These are phyloP conservation scores for Asterophora parasitica DNA, from an alignment of 768 basidiomycete genomes.

Conservation along the genomic window DNA sequence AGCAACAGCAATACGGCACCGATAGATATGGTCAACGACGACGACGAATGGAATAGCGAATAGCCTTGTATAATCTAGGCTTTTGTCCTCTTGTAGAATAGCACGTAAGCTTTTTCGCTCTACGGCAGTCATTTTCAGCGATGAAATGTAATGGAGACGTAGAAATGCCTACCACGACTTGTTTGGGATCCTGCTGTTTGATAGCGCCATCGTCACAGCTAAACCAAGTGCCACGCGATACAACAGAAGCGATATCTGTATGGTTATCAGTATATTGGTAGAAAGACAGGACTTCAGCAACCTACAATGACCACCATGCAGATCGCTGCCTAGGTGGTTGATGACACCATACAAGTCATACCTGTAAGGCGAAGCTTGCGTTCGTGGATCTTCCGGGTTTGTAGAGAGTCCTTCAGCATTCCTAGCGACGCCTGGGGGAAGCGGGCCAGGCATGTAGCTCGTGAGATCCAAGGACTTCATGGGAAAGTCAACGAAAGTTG, in stretches of 20 bases:
- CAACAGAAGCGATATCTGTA: slow-evolving; percentile 88
- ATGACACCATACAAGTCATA: slow-evolving; percentile 96
- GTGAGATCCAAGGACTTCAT: slow-evolving; percentile 55
- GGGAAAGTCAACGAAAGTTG: slow-evolving; percentile 92
- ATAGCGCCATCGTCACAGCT: slow-evolving; percentile 94
- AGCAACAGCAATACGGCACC: slow-evolving; percentile 14
- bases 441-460: slow-evolving; percentile 80
- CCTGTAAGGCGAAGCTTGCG: slow-evolving; percentile 81
- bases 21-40: slow-evolving; percentile 13
- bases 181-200: slow-evolving; percentile 62
- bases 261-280: slow-evolving; percentile 1
- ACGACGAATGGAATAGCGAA: slow-evolving; percentile 16
- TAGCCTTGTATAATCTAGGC: slow-evolving; percentile 31
- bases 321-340: slow-evolving; percentile 92
- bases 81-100: slow-evolving; percentile 73
- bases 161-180: slow-evolving; percentile 67
- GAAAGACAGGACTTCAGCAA: slow-evolving; percentile 12
- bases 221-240: slow-evolving; percentile 83
- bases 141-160: not conserved
- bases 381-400: slow-evolving; percentile 66
- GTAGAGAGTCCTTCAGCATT: slow-evolving; percentile 33
- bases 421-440: slow-evolving; percentile 60
- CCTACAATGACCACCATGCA: slow-evolving; percentile 96
- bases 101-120: slow-evolving; percentile 67
- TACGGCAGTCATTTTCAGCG: slow-evolving; percentile 15